A percentile compares a stretch with the other conserved stretches of the same genome.
These are phyloP conservation scores for Salix purpurea DNA, from an alignment of 345 rosid genomes.

Conservation along the genomic window DNA sequence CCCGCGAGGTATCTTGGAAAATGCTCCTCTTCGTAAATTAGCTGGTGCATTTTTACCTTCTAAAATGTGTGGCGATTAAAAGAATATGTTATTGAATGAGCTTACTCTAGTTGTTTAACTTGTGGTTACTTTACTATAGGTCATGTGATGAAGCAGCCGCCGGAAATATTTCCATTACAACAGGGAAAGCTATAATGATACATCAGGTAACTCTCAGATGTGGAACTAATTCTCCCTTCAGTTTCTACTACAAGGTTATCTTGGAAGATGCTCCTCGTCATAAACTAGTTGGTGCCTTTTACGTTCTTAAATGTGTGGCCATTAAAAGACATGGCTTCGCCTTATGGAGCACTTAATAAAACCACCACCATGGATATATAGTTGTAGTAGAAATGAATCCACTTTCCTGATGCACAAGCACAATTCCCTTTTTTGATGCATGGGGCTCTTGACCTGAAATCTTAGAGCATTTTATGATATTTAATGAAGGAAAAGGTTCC, in stretches of 20 bases:
- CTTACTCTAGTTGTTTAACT: too few relatives aligned
- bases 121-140: too few relatives aligned
- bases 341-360: background rate
- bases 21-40: background rate
- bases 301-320: background rate
- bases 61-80: background rate
- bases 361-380: background rate
- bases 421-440: background rate
- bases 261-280: background rate
- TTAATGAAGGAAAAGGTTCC: conserved; percentile 53
- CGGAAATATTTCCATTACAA: too few relatives aligned
- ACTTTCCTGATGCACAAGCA: background rate
- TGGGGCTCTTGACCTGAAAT: background rate
- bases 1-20: conserved; percentile 26
- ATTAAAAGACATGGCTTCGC: background rate
- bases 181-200: too few relatives aligned
- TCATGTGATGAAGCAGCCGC: too few relatives aligned
- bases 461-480: conserved; percentile 1
- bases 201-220: too few relatives aligned
- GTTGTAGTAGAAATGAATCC: background rate
- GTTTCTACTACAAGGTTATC: background rate
- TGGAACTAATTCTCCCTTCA: background rate
- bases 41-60: background rate
- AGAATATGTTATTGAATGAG: background rate
- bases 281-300: background rate